phyloP scores from a whole-genome alignment of 805 yeast genomes.

The Monosporozyma siamensis region DNA sequence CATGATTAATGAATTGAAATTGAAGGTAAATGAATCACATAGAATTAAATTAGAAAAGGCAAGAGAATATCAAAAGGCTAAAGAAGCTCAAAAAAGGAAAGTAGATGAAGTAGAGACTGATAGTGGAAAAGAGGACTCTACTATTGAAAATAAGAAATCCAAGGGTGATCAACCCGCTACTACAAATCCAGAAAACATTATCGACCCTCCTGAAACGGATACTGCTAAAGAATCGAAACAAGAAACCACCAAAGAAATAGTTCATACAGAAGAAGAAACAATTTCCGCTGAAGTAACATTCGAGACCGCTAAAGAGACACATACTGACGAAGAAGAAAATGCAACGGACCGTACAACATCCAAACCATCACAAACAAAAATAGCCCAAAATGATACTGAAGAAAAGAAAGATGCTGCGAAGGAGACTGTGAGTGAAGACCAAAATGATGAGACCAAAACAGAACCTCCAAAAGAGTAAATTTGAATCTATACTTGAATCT shows the following conservation, averaged over 20 bases:
- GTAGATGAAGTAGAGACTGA: conserved; percentile 7
- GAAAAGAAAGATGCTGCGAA: too few species aligned
- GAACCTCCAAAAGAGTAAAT: too few species aligned
- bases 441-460: too few species aligned
- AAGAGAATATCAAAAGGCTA: conserved; percentile 11
- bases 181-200: background rate
- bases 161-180: background rate
- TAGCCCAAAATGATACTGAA: too few species aligned
- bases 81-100: conserved; percentile 11
- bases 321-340: too few species aligned
- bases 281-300: too few species aligned
- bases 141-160: background rate
- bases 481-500: too few species aligned
- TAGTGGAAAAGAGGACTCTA: background rate
- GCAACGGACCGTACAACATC: too few species aligned
- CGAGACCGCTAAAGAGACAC: too few species aligned
- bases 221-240: background rate
- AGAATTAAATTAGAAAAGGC: conserved; percentile 17
- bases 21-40: conserved; percentile 13
- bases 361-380: too few species aligned
- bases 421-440: too few species aligned
- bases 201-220: background rate
- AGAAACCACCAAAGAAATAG: background rate
- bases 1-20: conserved; percentile 7
- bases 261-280: too few species aligned